These are phyloP conservation scores for Stagonosporopsis tanaceti DNA, from an alignment of 2,329 filamentous ascomycete genomes.

Conservation along the genomic window DNA sequence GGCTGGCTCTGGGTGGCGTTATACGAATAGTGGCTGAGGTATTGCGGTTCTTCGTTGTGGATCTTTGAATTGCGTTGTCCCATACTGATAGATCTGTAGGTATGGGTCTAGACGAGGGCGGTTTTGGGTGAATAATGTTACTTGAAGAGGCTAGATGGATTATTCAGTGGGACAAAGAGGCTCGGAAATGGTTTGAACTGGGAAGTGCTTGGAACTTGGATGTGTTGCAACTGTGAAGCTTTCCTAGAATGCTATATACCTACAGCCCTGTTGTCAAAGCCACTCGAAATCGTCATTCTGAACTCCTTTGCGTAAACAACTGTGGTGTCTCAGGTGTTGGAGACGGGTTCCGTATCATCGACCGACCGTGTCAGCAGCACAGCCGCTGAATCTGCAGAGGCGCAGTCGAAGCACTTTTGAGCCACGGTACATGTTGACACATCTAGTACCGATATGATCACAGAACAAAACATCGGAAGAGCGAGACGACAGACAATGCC, in stretches of 20 bases:
- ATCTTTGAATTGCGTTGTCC: slow-evolving; percentile 12
- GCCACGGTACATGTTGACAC: not conserved
- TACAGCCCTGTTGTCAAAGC: not conserved
- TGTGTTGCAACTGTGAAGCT: not conserved
- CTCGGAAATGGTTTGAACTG: not conserved
- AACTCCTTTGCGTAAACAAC: not conserved
- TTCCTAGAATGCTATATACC: not conserved
- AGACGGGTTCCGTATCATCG: not conserved
- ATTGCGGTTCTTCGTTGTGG: not conserved
- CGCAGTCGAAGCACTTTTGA: not conserved
- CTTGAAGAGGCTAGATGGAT: too few species aligned
- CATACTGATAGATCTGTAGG: not conserved
- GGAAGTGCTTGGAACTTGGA: not conserved
- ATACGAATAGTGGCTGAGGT: not conserved
- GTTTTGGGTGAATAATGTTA: too few species aligned
- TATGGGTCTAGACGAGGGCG: too few species aligned
- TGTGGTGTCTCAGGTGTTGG: not conserved
- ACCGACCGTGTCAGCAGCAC: slow-evolving; percentile 12
- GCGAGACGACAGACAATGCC: too few species aligned
- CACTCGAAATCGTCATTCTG: not conserved
- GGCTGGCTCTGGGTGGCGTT: not conserved
- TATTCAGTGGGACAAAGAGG: too few species aligned
- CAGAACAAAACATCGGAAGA: not conserved
- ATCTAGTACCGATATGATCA: not conserved
- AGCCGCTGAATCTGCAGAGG: slow-evolving; percentile 1